These are phyloP conservation scores for Saccharomyces jurei DNA, from an alignment of 805 yeast species.

Conservation along the genomic window DNA sequence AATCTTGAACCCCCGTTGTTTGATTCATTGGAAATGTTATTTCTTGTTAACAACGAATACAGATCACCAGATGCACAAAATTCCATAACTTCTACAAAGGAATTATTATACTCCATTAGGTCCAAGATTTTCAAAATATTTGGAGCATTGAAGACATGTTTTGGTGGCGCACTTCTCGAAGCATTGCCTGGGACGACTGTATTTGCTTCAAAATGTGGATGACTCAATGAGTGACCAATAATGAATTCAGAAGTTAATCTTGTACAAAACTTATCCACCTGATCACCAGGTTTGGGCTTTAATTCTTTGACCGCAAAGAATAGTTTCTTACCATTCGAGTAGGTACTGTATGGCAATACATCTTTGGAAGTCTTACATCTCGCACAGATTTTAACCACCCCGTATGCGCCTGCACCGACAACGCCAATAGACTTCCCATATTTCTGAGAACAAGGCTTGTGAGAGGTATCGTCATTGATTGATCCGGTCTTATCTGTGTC, in stretches of 20 bases:
- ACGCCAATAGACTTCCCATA: slow-evolving; percentile 47
- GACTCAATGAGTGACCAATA: slow-evolving; percentile 68
- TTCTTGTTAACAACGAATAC: slow-evolving; percentile 46
- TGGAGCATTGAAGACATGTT: slow-evolving; percentile 35
- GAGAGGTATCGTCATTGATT: neutral
- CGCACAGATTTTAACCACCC: slow-evolving; percentile 84
- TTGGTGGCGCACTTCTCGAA: neutral
- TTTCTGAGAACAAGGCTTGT: slow-evolving; percentile 31
- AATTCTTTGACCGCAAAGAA: slow-evolving; percentile 87
- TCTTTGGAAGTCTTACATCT: slow-evolving; percentile 26
- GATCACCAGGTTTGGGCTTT: slow-evolving; percentile 74
- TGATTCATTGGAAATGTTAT: slow-evolving; percentile 8
- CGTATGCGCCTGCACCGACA: slow-evolving; percentile 93
- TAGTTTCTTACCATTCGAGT: slow-evolving; percentile 58
- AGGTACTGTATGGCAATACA: slow-evolving; percentile 38
- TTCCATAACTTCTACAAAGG: slow-evolving; percentile 87
- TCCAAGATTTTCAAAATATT: slow-evolving; percentile 77
- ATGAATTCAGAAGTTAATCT: slow-evolving; percentile 83
- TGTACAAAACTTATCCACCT: slow-evolving; percentile 86
- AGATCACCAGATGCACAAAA: slow-evolving; percentile 82
- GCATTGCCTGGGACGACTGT: neutral
- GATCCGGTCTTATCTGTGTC: neutral
- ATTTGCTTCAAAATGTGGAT: slow-evolving; percentile 4
- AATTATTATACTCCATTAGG: slow-evolving; percentile 61
- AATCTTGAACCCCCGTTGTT: neutral